phyloP scores from a whole-genome alignment of 2,329 filamentous ascomycete genomes.

The Sporothrix inflata region DNA sequence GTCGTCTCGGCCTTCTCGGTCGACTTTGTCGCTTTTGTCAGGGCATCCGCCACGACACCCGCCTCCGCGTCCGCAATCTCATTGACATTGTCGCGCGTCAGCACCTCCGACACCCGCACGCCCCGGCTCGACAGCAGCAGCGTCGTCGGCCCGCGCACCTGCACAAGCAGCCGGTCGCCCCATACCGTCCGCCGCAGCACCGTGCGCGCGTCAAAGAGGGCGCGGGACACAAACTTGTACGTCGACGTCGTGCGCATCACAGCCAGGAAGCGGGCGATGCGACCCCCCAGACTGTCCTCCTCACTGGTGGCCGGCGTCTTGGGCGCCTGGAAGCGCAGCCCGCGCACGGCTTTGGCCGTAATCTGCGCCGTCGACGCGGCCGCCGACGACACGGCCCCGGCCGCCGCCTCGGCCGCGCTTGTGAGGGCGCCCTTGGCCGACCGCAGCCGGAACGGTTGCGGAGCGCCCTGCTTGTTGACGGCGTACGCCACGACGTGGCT shows the following conservation, averaged over 20 bases:
- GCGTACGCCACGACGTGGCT: constrained; percentile 91
- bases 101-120: constrained; percentile 73
- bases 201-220: constrained; percentile 72
- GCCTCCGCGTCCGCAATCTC: constrained; percentile 85
- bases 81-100: constrained; percentile 79
- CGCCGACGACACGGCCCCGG: constrained; percentile 19
- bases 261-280: constrained; percentile 62
- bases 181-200: constrained; percentile 81
- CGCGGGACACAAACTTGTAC: constrained; percentile 70
- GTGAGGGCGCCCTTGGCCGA: constrained; percentile 23
- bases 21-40: constrained; percentile 49
- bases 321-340: constrained; percentile 76
- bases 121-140: constrained; percentile 89
- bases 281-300: constrained; percentile 58
- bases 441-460: constrained; percentile 78
- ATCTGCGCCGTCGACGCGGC: constrained; percentile 27
- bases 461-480: constrained; percentile 66
- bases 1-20: constrained; percentile 27
- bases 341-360: constrained; percentile 18
- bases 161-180: constrained; percentile 90
- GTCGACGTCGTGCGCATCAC: constrained; percentile 70
- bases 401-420: constrained; percentile 42
- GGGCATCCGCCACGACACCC: constrained; percentile 67
- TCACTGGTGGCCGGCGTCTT: constrained; percentile 40
- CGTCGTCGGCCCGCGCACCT: constrained; percentile 84